Conservation (phyloP, 257 asterid genomes). For the Knoxia roxburghii region DNA sequence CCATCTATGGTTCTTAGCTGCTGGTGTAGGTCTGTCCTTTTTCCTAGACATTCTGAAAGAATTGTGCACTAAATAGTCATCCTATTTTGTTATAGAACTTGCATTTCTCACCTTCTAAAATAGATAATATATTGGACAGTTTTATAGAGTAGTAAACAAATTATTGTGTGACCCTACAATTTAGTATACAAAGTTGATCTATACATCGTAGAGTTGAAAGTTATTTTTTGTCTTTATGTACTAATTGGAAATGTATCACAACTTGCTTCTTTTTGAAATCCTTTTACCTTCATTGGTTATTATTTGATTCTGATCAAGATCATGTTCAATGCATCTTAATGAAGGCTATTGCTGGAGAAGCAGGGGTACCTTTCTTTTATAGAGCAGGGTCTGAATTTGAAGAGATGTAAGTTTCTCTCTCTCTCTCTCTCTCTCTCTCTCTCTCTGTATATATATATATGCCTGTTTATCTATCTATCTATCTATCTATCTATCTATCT, state of each 20-base stretch:
- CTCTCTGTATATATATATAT: too few species aligned
- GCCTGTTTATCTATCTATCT: too few species aligned
- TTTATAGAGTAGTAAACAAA: neutral
- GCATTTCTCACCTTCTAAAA: neutral
- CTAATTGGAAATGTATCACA: neutral
- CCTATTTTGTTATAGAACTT: neutral
- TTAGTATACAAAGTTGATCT: too few species aligned
- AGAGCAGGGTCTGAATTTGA: constrained; percentile 97
- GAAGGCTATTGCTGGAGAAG: constrained; percentile 99
- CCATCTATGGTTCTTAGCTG: neutral
- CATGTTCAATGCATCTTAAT: constrained; percentile 22
- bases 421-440: neutral
- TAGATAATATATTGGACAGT: neutral
- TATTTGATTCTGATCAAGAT: constrained; percentile 11
- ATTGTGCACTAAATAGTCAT: neutral
- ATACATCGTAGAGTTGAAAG: too few species aligned
- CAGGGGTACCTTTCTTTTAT: constrained; percentile 97
- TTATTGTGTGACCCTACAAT: too few species aligned
- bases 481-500: too few species aligned
- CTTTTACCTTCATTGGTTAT: too few species aligned
- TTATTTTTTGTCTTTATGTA: neutral
- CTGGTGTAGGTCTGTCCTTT: neutral
- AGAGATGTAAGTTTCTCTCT: constrained; percentile 63
- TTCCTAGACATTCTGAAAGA: neutral
- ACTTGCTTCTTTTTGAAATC: neutral